phyloP scores from a whole-genome alignment of 139 green algal genomes.

The Micromonas pusilla region DNA sequence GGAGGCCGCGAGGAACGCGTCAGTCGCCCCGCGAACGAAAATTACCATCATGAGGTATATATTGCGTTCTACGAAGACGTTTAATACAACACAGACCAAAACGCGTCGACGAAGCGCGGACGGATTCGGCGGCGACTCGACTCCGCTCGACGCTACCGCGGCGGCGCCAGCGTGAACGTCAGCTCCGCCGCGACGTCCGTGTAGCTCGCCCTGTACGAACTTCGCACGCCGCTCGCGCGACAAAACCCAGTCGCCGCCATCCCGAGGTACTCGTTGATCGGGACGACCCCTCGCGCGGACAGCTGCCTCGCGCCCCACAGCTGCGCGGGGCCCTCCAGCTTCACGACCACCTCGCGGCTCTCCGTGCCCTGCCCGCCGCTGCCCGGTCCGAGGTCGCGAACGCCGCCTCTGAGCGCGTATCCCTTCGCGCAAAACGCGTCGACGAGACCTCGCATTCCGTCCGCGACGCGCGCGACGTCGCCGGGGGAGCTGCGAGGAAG shows the following conservation, averaged over 20 bases:
- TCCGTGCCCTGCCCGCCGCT: neutral
- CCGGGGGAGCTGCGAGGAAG: no score
- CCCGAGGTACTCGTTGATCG: conserved; percentile 53
- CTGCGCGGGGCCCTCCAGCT: conserved; percentile 52
- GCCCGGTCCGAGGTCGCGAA: conserved; percentile 9
- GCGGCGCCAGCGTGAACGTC: neutral
- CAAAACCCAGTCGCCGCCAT: conserved; percentile 51
- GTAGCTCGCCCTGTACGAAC: neutral
- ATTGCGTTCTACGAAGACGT: no score
- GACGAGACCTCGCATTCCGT: conserved; percentile 43
- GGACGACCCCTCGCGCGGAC: conserved; percentile 35
- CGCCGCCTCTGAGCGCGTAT: conserved; percentile 42
- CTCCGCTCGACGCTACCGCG: no score
- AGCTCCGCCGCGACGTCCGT: neutral
- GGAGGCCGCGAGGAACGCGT: no score
- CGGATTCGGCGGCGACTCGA: no score
- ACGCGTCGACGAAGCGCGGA: no score
- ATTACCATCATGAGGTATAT: no score
- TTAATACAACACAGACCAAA: no score
- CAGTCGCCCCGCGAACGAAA: no score
- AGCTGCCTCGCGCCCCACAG: conserved; percentile 56
- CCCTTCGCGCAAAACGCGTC: conserved; percentile 52
- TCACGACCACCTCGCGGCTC: conserved; percentile 40
- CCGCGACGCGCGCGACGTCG: conserved; percentile 27
- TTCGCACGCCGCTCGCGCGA: conserved; percentile 38